A percentile compares a stretch with the other conserved stretches of the same genome.
These are phyloP conservation scores for Aotearoamyces nothofagi DNA, from an alignment of 2,329 filamentous ascomycete genomes.

Conservation along the genomic window DNA sequence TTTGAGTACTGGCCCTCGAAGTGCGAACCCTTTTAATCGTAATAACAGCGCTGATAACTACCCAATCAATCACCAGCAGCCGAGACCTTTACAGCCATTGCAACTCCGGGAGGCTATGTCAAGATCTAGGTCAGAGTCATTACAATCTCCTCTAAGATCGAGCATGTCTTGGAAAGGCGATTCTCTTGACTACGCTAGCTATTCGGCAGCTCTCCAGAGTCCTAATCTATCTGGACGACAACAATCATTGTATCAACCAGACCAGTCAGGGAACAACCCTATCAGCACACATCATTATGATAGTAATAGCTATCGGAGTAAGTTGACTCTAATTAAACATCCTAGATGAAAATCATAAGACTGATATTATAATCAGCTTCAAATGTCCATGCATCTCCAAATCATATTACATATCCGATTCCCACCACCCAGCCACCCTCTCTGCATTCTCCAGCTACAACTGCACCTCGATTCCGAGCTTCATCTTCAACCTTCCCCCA, in stretches of 20 bases:
- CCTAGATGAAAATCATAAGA: too few relatives aligned
- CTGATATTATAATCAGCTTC: too few relatives aligned
- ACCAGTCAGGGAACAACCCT: conserved; percentile 27
- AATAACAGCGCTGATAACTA: conserved; percentile 31
- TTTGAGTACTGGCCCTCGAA: conserved; percentile 30
- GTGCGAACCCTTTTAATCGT: conserved; percentile 35
- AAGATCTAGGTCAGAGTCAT: conserved; percentile 38
- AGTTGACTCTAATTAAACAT: conserved; percentile 17
- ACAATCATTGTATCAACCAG: conserved; percentile 33
- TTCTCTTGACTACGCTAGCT: conserved; percentile 37
- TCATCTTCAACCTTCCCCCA: conserved; percentile 31
- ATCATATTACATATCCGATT: conserved; percentile 34
- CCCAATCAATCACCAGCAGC: conserved; percentile 28
- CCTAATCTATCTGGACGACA: conserved; percentile 31
- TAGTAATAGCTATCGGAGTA: conserved; percentile 35
- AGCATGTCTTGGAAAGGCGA: conserved; percentile 50
- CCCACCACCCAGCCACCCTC: conserved; percentile 24
- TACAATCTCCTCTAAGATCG: conserved; percentile 42
- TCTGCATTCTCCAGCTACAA: conserved; percentile 25
- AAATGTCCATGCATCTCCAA: conserved; percentile 30
- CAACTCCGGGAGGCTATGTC: conserved; percentile 41
- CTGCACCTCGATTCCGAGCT: conserved; percentile 30
- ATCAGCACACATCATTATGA: conserved; percentile 33
- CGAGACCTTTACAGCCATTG: conserved; percentile 39
- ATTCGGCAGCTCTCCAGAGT: conserved; percentile 29